A percentile compares a stretch with the other conserved stretches of the same genome.
These are phyloP conservation scores for Candida glaebosa DNA, from an alignment of 805 yeast species.

Conservation along the genomic window DNA sequence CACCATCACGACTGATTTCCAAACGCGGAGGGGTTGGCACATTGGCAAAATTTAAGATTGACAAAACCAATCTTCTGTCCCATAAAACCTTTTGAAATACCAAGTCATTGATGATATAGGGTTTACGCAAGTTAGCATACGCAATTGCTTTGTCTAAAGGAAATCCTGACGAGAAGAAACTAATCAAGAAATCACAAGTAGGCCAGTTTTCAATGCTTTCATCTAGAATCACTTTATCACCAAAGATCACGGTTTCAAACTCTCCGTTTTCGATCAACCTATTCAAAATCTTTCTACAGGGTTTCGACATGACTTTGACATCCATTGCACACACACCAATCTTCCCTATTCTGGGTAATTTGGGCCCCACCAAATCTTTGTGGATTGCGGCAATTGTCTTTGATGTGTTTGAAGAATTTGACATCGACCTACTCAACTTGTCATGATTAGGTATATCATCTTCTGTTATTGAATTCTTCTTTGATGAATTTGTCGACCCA, in stretches of 20 bases:
- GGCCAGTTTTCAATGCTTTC: constrained; percentile 98
- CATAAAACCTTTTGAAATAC: constrained; percentile 91
- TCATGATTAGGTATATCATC: constrained; percentile 4
- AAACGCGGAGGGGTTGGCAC: constrained; percentile 89
- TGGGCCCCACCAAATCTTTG: constrained; percentile 42
- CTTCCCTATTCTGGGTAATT: constrained; percentile 75
- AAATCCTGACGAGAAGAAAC: constrained; percentile 93
- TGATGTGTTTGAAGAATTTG: constrained; percentile 25
- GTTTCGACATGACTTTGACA: constrained; percentile 90
- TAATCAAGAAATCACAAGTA: constrained; percentile 90
- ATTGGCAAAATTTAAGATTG: constrained; percentile 70
- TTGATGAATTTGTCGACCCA: constrained; percentile 3
- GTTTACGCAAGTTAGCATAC: constrained; percentile 85
- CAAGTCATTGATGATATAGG: constrained; percentile 84
- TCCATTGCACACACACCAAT: constrained; percentile 99
- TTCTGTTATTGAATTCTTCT: constrained; percentile 6
- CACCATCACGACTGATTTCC: constrained; percentile 94
- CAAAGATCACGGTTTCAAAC: constrained; percentile 94
- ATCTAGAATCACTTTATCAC: constrained; percentile 93
- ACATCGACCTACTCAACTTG: constrained; percentile 32
- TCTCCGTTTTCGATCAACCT: constrained; percentile 89
- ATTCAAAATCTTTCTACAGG: constrained; percentile 87
- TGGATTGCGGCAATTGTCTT: constrained; percentile 28
- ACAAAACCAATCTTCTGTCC: constrained; percentile 90
- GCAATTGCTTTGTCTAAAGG: constrained; percentile 94